Base-by-base conservation (phyloP, 2,329 filamentous ascomycete genomes). In the Sporothrix pseudoabietina region DNA sequence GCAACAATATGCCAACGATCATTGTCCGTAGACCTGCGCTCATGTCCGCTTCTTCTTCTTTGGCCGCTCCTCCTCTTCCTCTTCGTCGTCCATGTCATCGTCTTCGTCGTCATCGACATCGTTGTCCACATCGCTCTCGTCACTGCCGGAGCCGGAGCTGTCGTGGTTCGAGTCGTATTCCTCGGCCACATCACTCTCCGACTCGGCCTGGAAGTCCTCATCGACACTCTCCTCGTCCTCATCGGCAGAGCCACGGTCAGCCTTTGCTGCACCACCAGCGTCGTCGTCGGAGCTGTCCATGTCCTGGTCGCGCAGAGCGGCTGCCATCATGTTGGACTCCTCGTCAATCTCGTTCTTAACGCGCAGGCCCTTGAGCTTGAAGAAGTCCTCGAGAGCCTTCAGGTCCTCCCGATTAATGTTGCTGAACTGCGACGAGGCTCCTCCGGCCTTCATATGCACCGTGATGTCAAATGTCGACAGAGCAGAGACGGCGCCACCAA, bases 361-460 rank as follows among this genome's bases (percentile, higher is more conserved):
- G 72, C 95, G 93, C 79, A 99, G 88, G 75, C 91, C 92, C 87
- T 98, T 98, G 77, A 94, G 89, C 83, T 97, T 96, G 88, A 99
- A 98, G 85, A 99, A 99, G 77, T 92, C 91, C 82, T 99, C 96
- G n/a, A 99, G 88, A 7, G 93, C 93, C 83, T 96, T 93, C 82
- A 98, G 93, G 81, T 99, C 96, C 84, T 99, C 96, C 78, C 95
- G 92, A 81, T 98, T 99, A 82, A 99, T 99, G 85, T 99, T 99
- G 84, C 94, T 97, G 85, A 99, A 99, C 79, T 98, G 94, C 78
- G 94, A 94, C 79, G 97, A 94, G 73, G 92, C 92, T 71, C 89
- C 87, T n/a, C 92, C 93, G 77, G 87, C 89, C 87, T 98, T 98
- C 85, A 98, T 88, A 72, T 91, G 91, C 74, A 99, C 93, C 0